Evolutionary conservation across 1,139 yeast genomes (phyloP), one percentile per base, ranked within the genome.

Genomic region (Yamadazyma mexicana): DNA sequence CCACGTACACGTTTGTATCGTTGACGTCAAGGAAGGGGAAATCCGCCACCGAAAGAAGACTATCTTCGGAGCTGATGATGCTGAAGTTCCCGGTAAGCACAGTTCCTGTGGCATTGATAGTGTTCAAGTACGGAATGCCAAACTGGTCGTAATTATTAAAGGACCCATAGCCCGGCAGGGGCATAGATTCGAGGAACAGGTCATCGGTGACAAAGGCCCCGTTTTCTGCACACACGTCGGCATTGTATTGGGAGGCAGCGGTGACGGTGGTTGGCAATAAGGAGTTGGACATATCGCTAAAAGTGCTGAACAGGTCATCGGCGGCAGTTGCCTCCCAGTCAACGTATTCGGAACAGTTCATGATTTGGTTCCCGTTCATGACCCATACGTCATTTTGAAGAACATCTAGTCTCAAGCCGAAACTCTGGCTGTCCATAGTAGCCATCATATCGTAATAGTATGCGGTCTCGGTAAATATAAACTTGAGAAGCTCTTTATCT

Each of bases 341-440:
- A 32, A 46, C 41, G 7, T 62, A 35, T 14, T 51, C 47, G 5
- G 42, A 31, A 48, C 75, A 69, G 27, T 50, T 52, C 31, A 47
- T 48, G 37, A 64, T 51, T 3, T 45, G 38, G 10, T 54, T 42
- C 4, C 56, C 56, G 42, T 63, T 56, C 59, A 69, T 48, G 1
- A 63, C 69, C 72, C 72, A 68, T 1, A 65, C 34, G 17, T 66
- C 69, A 4, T 71, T 67, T 42, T 66, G 74, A 11, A 58, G 29
- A 5, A 63, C 24, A 44, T 68, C 74, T 31, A 67, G 39, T 17
- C 71, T 42, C 15, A 68, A 44, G 10, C 49, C 53, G 15, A 64
- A 24, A 2, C 28, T 11, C 30, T 50, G 54, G 24, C 27, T 17
- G 2, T 47, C 45, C 5, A 48, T 10, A 2, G 44, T 37, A 3